phyloP scores from a whole-genome alignment of 805 yeast genomes.

The Candida sonorensis region DNA sequence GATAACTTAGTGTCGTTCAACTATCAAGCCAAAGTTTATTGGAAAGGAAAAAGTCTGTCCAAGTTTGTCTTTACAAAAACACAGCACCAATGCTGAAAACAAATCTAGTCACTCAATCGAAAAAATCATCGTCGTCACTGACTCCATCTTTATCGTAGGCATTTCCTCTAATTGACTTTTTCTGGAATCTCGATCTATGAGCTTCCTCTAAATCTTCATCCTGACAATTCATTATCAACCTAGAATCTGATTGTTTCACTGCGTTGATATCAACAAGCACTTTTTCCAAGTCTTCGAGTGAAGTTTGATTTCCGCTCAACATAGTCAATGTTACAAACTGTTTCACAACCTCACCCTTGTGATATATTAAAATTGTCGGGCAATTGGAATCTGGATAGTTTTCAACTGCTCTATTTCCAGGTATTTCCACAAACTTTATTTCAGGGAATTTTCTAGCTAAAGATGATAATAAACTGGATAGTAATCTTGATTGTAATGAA shows the following conservation, averaged over 20 bases:
- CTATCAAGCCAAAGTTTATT: too few species aligned
- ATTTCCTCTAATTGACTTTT: slow-evolving; percentile 44
- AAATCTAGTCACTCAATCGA: too few species aligned
- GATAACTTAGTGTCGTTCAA: too few species aligned
- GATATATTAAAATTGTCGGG: slow-evolving; percentile 84
- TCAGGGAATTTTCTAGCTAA: slow-evolving; percentile 69
- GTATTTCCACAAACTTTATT: slow-evolving; percentile 85
- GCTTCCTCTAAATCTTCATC: slow-evolving; percentile 52
- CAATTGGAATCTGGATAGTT: slow-evolving; percentile 85
- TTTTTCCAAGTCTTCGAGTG: slow-evolving; percentile 60
- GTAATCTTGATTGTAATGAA: slow-evolving; percentile 64
- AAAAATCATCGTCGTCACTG: slow-evolving; percentile 40
- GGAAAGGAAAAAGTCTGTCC: too few species aligned
- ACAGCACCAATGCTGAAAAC: too few species aligned
- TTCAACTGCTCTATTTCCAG: slow-evolving; percentile 87
- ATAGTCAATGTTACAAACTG: slow-evolving; percentile 77
- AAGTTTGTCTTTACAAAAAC: too few species aligned
- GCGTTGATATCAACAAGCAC: slow-evolving; percentile 64
- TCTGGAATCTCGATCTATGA: slow-evolving; percentile 47
- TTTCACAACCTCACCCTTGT: slow-evolving; percentile 68
- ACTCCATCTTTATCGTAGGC: slow-evolving; percentile 26
- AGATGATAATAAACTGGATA: slow-evolving; percentile 48
- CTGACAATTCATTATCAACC: slow-evolving; percentile 53
- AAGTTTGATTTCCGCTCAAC: slow-evolving; percentile 79
- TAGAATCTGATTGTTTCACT: slow-evolving; percentile 56